Percentiles rank a stretch among this genome's conserved stretches.
These are phyloP conservation scores for Oidium heveae DNA, from an alignment of 2,329 filamentous ascomycete species.

Conservation along the genomic window DNA sequence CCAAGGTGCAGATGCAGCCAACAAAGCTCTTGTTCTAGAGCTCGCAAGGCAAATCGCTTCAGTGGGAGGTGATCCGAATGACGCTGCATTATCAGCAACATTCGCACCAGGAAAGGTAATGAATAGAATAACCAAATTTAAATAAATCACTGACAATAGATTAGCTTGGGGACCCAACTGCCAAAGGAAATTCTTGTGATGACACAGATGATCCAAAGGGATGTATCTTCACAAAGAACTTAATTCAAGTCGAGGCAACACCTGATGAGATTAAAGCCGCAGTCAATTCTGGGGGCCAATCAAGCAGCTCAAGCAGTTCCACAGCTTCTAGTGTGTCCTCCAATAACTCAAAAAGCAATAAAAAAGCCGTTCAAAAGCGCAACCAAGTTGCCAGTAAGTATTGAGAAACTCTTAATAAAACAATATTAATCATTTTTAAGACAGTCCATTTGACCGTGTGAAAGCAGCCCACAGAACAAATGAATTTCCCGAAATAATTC, in stretches of 20 bases:
- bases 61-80: constrained; percentile 34
- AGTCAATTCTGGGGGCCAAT: constrained; percentile 14
- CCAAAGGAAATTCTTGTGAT: constrained; percentile 24
- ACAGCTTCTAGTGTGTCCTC: constrained; percentile 1
- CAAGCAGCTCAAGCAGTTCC: constrained; percentile 1
- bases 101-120: constrained; percentile 32
- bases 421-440: no score
- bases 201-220: constrained; percentile 21
- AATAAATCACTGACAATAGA: constrained; percentile 3
- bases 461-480: no score
- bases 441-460: no score
- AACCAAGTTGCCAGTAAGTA: no score
- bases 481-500: no score
- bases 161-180: constrained; percentile 18
- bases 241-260: constrained; percentile 28
- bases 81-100: constrained; percentile 33
- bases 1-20: constrained; percentile 25
- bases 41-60: constrained; percentile 32
- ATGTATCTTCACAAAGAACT: constrained; percentile 27
- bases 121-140: background rate
- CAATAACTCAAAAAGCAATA: background rate
- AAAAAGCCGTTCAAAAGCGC: background rate
- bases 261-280: constrained; percentile 25
- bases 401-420: no score
- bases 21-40: constrained; percentile 34